Evolutionary conservation across 345 rosid species (phyloP).

Genomic region (Lumnitzera racemosa): DNA sequence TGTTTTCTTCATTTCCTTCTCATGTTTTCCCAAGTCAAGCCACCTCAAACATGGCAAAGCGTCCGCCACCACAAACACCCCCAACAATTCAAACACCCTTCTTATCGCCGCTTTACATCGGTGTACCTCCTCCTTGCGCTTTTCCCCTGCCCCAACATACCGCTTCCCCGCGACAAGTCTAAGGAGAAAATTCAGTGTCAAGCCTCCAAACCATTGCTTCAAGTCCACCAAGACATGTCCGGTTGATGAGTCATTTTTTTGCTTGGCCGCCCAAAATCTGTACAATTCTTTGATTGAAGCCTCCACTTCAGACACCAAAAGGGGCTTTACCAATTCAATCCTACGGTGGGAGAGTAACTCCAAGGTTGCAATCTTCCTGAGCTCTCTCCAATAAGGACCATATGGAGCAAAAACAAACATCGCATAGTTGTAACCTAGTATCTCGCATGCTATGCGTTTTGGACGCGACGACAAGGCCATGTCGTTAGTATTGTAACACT

Average conservation of each 20-base stretch:
- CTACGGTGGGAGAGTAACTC: slow-evolving; percentile 24
- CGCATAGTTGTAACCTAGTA: slow-evolving; percentile 21
- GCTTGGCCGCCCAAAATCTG: slow-evolving; percentile 11
- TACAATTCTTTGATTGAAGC: slow-evolving; percentile 13
- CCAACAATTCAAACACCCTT: slow-evolving; percentile 1
- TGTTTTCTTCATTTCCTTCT: slow-evolving; percentile 18
- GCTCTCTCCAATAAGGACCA: slow-evolving; percentile 27
- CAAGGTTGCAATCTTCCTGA: slow-evolving; percentile 18
- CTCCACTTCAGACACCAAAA: slow-evolving; percentile 14
- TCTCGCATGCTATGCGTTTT: slow-evolving; percentile 1
- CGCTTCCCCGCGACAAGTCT: slow-evolving; percentile 30
- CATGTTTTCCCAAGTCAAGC: slow-evolving; percentile 22
- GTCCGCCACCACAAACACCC: slow-evolving; percentile 17
- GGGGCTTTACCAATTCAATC: slow-evolving; percentile 20
- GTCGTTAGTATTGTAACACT: slow-evolving; percentile 30
- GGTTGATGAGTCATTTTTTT: background rate
- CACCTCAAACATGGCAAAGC: slow-evolving; percentile 20
- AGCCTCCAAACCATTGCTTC: slow-evolving; percentile 23
- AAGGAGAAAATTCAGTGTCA: slow-evolving; percentile 18
- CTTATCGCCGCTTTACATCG: slow-evolving; percentile 11
- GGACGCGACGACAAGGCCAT: slow-evolving; percentile 23
- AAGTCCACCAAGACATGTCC: slow-evolving; percentile 19
- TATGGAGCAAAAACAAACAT: slow-evolving; percentile 23
- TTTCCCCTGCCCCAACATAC: slow-evolving; percentile 10
- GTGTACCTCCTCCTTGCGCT: slow-evolving; percentile 6